Percentiles rank a stretch among this genome's conserved stretches.
These are phyloP conservation scores for Eutrema heterophyllum DNA, from an alignment of 345 rosid genomes.

Conservation along the genomic window DNA sequence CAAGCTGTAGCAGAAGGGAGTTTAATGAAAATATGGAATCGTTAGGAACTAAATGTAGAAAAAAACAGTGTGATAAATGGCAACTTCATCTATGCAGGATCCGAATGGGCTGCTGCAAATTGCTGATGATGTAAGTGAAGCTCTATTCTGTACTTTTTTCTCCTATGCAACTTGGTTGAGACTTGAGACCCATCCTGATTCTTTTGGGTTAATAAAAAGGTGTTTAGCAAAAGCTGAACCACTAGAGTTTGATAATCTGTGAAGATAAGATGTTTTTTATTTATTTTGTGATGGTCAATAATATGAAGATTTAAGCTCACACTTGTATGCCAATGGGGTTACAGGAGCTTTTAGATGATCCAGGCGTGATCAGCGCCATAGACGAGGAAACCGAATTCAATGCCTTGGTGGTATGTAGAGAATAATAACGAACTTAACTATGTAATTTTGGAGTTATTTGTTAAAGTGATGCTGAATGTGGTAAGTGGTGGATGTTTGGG, in stretches of 20 bases:
- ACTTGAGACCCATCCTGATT: too few relatives aligned
- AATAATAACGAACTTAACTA: not conserved
- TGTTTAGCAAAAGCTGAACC: not conserved
- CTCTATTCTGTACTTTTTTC: not conserved
- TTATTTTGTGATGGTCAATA: not conserved
- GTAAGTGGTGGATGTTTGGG: slow-evolving; percentile 6
- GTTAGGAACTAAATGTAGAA: too few relatives aligned
- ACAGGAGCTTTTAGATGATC: slow-evolving; percentile 88
- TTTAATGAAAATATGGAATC: not conserved
- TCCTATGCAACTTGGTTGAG: not conserved
- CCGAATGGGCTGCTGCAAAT: slow-evolving; percentile 63
- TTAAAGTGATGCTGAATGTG: not conserved
- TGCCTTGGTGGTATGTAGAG: slow-evolving; percentile 74
- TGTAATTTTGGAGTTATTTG: not conserved
- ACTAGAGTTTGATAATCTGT: not conserved
- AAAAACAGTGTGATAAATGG: slow-evolving; percentile 15
- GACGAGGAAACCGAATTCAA: slow-evolving; percentile 93
- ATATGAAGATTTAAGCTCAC: not conserved
- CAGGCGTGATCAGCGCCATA: slow-evolving; percentile 63
- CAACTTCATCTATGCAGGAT: slow-evolving; percentile 58
- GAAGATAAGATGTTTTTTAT: not conserved
- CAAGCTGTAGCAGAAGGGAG: not conserved
- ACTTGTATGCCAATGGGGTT: slow-evolving; percentile 3
- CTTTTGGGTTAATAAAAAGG: not conserved
- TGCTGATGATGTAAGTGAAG: slow-evolving; percentile 82